Evolutionary conservation across 2,329 filamentous ascomycete genomes (phyloP), one percentile per base, ranked within the genome.

Genomic region (Aspergillus nomiae): DNA sequence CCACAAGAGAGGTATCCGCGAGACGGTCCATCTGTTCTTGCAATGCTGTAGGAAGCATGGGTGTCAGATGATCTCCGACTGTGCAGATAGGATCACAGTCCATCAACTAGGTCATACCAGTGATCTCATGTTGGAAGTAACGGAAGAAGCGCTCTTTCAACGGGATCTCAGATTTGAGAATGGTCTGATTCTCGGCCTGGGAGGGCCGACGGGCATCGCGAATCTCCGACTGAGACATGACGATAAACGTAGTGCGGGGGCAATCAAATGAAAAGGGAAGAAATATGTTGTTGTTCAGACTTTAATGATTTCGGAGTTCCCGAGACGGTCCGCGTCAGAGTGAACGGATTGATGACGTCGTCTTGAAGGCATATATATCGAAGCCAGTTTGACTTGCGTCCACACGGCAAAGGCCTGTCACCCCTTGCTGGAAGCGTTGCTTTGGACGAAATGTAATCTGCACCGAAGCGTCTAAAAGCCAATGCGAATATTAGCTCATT

Each of bases 141-240:
- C 88, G 87, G 76, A 94, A 94, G 81, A 97, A 97, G 43, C 87
- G 87, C 73, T 94, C 90, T 69, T 93, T 95, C 62, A 87, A 79
- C 63, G 78, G 74, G 11, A 78, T 74, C 48, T 80, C 78, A 4
- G 74, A 70, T 61, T 74, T 78, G 7, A 70, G 70, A 56, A 73
- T 69, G 9, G 69, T 73, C 55, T 77, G 73, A 48, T 75, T 75
- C 38, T 75, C 73, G 30, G 74, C 71, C 58, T 70, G 65, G 32
- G 77, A 78, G 19, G 73, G 63, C 55, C 74, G 69, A 38, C 73
- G 72, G 16, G 64, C 59, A 26, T 73, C 65, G 11, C 72, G 68
- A n/a, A 72, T 50, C 30, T 72, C 70, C 8, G 74, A 53, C 30
- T 75, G 69, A 14, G 74, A 72, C 77, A 79, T 79, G 51, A 50